Conservation (phyloP, 371 early-diverging fungal genomes). For the Mucor sp. region DNA sequence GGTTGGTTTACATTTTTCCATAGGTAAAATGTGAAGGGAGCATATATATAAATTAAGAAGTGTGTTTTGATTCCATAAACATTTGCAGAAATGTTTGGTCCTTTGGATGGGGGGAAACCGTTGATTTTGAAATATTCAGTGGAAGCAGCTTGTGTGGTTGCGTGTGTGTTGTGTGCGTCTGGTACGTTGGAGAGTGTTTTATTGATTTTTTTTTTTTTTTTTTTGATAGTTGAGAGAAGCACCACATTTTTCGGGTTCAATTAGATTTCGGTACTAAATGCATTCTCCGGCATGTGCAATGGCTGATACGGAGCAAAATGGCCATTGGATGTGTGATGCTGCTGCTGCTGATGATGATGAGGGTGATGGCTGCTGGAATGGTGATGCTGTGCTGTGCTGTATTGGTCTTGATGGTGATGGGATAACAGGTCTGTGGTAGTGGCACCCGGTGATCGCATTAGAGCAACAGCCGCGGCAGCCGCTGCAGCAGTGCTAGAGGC, state of each 20-base stretch:
- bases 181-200: neutral
- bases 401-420: slow-evolving; percentile 19
- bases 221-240: neutral
- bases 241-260: neutral
- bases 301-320: neutral
- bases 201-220: neutral
- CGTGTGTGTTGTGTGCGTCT: too few relatives aligned
- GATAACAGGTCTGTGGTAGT: slow-evolving; percentile 14
- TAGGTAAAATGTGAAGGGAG: neutral
- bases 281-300: slow-evolving; percentile 12
- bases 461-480: slow-evolving; percentile 20
- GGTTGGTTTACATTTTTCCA: neutral
- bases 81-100: neutral
- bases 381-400: slow-evolving; percentile 8
- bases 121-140: neutral
- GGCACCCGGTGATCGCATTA: slow-evolving; percentile 21
- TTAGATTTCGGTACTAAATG: slow-evolving; percentile 24
- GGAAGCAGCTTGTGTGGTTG: neutral
- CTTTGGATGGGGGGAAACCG: neutral
- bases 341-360: slow-evolving; percentile 2
- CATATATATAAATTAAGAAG: neutral
- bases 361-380: neutral
- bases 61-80: neutral
- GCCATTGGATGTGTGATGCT: neutral
- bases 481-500: slow-evolving; percentile 9